Evolutionary conservation across 2,329 filamentous ascomycete species (phyloP), one percentile per base, ranked within the genome.

Genomic region (Fonsecaea multimorphosa): DNA sequence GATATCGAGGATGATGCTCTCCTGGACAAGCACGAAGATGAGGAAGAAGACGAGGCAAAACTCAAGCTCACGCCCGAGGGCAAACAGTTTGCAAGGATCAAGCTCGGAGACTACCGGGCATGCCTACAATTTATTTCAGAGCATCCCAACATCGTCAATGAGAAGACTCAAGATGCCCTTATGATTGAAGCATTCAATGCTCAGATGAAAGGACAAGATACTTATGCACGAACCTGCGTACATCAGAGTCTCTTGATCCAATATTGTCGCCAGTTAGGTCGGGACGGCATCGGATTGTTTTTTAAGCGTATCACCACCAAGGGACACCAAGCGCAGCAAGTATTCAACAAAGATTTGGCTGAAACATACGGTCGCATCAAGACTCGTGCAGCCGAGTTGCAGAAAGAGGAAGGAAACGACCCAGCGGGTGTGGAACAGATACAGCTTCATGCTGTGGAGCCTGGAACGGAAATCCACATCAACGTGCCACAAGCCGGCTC

Each of bases 381-480:
- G 73, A 88, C 84, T 29, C 88, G 95, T 55, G 88, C 91, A 0
- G 84, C 85, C 6, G 91, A 96, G 77, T 89, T 97, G 69, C 83
- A 82, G 46, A 86, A 86, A 68, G 84, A 90, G 72, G 79, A 82
- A 64, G 82, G 82, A 22, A 77, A 78, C 52, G 81, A 82, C 7
- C 79, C 79, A 1, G 86, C 84, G 27, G 92, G 90, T 22, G 90
- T 96, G 9, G 95, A 99, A 81, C 94, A 97, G 78, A 99, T 99
- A 72, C 96, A 99, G 79, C 85, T 99, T 54, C 95, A 99, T 76
- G 94, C 95, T 14, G 93, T 99, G 11, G 93, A 97, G 77, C 94
- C 94, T 0, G 91, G 90, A 55, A 97, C 94, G 2, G 89, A 91
- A 67, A 97, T 99, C 77, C 91, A 91, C 76, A 97, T 98, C 78